Evolutionary conservation across 805 yeast genomes (phyloP), one percentile per base, ranked within the genome.

Genomic region (Maudiozyma saulgeensis): DNA sequence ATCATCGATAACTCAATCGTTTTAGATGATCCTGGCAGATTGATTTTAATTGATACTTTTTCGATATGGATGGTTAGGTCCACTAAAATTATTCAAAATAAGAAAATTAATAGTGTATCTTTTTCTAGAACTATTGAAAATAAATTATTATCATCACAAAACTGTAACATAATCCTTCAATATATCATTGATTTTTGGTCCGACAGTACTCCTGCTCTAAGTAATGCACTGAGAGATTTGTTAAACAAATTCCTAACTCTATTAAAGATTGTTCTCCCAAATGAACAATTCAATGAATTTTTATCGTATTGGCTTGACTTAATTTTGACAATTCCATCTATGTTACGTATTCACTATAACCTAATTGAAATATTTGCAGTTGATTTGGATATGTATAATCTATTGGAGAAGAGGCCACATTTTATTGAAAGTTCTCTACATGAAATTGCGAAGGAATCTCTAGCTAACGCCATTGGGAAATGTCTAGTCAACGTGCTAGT

Each of bases 111-210:
- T 40, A 53, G 56, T 43, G 51, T 49, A 15, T 49, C 46, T 13
- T 56, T 53, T 37, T 12, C 28, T 16, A 34, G 31, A 6, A 34
- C 34, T 6, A 38, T 63, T 4, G 44, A 42, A 19, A 50, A 50
- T 1, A 44, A 58, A 16, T 43, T 65, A 9, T 48, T 60, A 8
- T 50, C 56, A 5, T 43, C 47, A 5, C 58, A 62, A 2, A 59
- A 52, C 13, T 56, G 73, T 6, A 61, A 64, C 26, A 53, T 49
- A 25, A 48, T 80, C 1, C 78, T 78, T 57, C 69, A 70, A 23
- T 84, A 77, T 61, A 73, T 84, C 13, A 66, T 82, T 38, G 89
- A 81, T 54, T 81, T 77, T 61, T 81, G 89, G 81, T 79, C 78
- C 47, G 86, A 82, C 46, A 76, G 86, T 1, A 81, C 84, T 4